These are phyloP conservation scores for Neopestalotiopsis sp. DNA, from an alignment of 2,329 filamentous ascomycete genomes.

Conservation along the genomic window DNA sequence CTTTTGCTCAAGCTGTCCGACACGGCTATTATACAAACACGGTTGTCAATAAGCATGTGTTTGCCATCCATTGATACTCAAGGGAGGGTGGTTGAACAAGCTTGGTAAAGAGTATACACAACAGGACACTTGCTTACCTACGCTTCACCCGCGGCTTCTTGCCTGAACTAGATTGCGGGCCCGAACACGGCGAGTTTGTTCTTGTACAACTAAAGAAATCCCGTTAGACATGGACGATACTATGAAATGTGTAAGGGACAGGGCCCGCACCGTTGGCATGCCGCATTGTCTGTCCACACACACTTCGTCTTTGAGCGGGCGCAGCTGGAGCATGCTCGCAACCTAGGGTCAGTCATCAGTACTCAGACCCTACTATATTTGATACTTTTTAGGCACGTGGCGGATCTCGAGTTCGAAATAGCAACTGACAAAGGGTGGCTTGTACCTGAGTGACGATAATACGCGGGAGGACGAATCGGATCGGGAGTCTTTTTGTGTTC, in stretches of 20 bases:
- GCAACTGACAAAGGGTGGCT: not conserved
- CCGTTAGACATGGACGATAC: not conserved
- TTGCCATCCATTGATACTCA: not conserved
- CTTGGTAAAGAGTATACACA: not conserved
- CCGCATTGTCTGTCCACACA: not conserved
- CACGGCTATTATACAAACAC: not conserved
- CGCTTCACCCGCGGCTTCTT: not conserved
- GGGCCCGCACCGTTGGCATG: not conserved
- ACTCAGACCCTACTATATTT: not conserved
- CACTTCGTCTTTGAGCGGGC: slow-evolving; percentile 11
- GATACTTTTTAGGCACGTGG: not conserved
- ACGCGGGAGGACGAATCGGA: not conserved
- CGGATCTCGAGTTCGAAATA: not conserved
- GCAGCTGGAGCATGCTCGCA: not conserved
- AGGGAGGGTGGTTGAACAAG: not conserved
- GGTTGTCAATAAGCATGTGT: not conserved
- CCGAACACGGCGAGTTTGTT: not conserved
- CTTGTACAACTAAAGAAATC: not conserved
- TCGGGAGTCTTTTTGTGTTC: not conserved
- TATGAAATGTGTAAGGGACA: not conserved
- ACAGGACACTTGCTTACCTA: not conserved
- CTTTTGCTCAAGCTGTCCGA: slow-evolving; percentile 5
- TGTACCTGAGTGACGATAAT: not conserved
- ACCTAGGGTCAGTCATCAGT: not conserved
- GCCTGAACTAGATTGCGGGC: not conserved